Base-by-base conservation (phyloP, 441 rosid species). In the Geranium incanum region DNA sequence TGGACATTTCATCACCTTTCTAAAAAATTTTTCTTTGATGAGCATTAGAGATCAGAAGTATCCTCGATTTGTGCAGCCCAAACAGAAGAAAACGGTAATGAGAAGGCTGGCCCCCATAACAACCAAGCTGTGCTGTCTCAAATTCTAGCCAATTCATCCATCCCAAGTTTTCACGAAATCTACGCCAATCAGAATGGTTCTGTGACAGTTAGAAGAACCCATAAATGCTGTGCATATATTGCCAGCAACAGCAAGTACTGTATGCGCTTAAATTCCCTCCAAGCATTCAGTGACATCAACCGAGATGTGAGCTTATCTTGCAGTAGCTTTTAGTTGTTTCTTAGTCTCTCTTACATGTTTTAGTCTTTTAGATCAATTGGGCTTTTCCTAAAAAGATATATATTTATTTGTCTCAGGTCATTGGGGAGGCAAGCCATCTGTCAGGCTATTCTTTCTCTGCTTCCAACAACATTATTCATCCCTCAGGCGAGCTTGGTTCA, bases 161-260 rank as follows among this genome's bases (percentile, higher is more conserved):
- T 68, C 45, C 92, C 88, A 39, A 86, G 92, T 83, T 90, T 92
- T 78, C 95, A 87, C 78, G 84, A 86, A 75, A 84, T 79, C 67
- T 81, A 78, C 70, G 82, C 83, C 48, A 79, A 76, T 71, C 75
- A 67, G 72, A 68, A 77, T 69, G 86, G 82, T 73, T 81, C 84
- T 75, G 67, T 75, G 68, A 16, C 81, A 67, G 77, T 73, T 50
- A 86, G 78, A 69, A 86, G 82, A 84, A 81, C 84, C 78, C 92
- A 89, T 84, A 92, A 89, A 76, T 92, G 99, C 67, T 92, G 99
- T 81, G 94, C 82, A 76, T 92, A 92, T 79, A 84, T 92, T 68
- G 95, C 97, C 69, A 89, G 85, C 81, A 87, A 80, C 68, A 82
- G 81, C 79, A 91, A 81, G 55, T 91, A 88, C 75, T 94, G 95